Conservation (phyloP, 2,329 filamentous ascomycete genomes). For the Aspergillus candidus region DNA sequence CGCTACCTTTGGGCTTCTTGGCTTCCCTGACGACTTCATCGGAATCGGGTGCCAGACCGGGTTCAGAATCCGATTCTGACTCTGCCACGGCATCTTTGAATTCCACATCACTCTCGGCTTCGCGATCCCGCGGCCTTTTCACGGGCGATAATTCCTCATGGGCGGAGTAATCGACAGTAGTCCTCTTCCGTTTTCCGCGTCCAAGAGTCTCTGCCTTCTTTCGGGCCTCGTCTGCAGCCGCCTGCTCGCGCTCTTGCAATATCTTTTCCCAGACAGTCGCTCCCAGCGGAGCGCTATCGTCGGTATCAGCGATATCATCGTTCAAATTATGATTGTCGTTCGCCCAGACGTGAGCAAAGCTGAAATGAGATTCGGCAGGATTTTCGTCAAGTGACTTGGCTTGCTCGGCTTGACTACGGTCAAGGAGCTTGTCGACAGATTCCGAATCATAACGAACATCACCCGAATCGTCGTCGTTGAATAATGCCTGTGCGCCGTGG, state of each 20-base stretch:
- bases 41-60: slow-evolving; percentile 14
- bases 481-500: slow-evolving; percentile 80
- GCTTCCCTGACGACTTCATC: slow-evolving; percentile 21
- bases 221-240: slow-evolving; percentile 66
- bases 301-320: slow-evolving; percentile 52
- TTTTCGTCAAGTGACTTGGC: slow-evolving; percentile 59
- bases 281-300: slow-evolving; percentile 50
- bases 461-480: slow-evolving; percentile 63
- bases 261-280: slow-evolving; percentile 85
- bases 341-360: slow-evolving; percentile 85
- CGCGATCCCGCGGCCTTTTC: slow-evolving; percentile 16
- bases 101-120: slow-evolving; percentile 26
- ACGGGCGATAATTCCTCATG: slow-evolving; percentile 15
- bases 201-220: slow-evolving; percentile 69
- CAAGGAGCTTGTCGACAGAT: slow-evolving; percentile 84
- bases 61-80: slow-evolving; percentile 19
- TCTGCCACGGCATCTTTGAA: slow-evolving; percentile 26
- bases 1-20: slow-evolving; percentile 18
- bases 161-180: slow-evolving; percentile 39
- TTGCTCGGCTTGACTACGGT: slow-evolving; percentile 74
- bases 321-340: slow-evolving; percentile 67
- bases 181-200: slow-evolving; percentile 70
- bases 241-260: slow-evolving; percentile 71
- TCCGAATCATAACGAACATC: slow-evolving; percentile 76
- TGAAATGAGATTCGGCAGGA: slow-evolving; percentile 73